Evolutionary conservation across 352 stramenopile species (phyloP), one percentile per base, ranked within the genome.

Genomic region (Elongisporangium senticosum): DNA sequence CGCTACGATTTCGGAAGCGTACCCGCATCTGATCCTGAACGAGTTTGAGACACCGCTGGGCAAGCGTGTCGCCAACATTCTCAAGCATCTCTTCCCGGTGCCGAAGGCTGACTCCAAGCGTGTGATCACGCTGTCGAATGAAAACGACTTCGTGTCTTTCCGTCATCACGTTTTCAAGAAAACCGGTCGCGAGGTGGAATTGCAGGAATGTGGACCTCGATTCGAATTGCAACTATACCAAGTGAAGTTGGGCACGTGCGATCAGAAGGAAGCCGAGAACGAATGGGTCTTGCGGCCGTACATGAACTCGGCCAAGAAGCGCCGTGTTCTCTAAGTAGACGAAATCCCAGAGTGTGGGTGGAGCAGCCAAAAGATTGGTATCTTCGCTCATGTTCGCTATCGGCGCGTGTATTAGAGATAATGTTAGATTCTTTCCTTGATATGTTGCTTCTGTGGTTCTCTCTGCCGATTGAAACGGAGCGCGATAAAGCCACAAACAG

Each of bases 141-240:
- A 98, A 63, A 94, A 98, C 65, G 98, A 99, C 79, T 99, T 97
- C 68, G 97, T 99, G 64, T 98, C 91, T 21, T 99, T 99, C 77
- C 93, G 98, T 49, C 97, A 99, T 77, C 97, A 99, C 77, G 97
- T 98, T 28, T 99, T 98, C 76, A 98, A 96, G 69, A 97, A 98
- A 63, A 90, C 81, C 48, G 88, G 90, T 4, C 76, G 86, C 13
- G 82, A 93, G 56, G 94, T 99, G 15, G 87, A 96, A 60, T 81
- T 99, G 43, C 92, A 97, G 67, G 97, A 99, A 71, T 94, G 84
- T 50, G 86, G 98, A 1, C 98, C 98, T 24, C 84, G 98, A 40
- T 99, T 99, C 74, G 98, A 99, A 77, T 87, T 99, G 75, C 90
- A 97, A 72, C 72, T 99, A 37, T 99, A 99, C 79, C 95, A 99